phyloP scores from a whole-genome alignment of 2,329 filamentous ascomycete species.

The Alternaria brassicicola region DNA sequence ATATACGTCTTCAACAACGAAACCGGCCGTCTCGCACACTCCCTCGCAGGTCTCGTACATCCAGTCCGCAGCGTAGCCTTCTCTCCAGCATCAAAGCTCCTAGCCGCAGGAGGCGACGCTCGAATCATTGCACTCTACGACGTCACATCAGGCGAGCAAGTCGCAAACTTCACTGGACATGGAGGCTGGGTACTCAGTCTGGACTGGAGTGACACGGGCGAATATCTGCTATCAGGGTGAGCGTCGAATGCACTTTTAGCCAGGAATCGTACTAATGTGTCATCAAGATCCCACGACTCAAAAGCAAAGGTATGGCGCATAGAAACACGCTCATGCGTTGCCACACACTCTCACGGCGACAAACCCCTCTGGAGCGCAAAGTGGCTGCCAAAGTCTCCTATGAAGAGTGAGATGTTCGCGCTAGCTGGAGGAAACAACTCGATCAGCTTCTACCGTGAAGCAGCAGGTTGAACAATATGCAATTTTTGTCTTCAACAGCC shows the following conservation, averaged over 20 bases:
- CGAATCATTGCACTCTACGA: slow-evolving; percentile 91
- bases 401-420: slow-evolving; percentile 51
- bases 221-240: slow-evolving; percentile 83
- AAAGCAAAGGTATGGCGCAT: slow-evolving; percentile 97
- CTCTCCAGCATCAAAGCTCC: slow-evolving; percentile 80
- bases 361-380: slow-evolving; percentile 49
- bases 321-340: slow-evolving; percentile 81
- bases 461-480: slow-evolving; percentile 41
- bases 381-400: slow-evolving; percentile 47
- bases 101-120: slow-evolving; percentile 90
- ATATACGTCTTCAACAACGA: slow-evolving; percentile 97
- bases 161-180: slow-evolving; percentile 81
- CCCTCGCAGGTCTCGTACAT: slow-evolving; percentile 83
- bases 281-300: slow-evolving; percentile 77
- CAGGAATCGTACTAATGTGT: background rate
- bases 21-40: slow-evolving; percentile 82
- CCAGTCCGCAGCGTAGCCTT: slow-evolving; percentile 86
- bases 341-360: slow-evolving; percentile 87
- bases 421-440: slow-evolving; percentile 46
- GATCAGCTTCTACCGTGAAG: slow-evolving; percentile 50
- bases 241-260: slow-evolving; percentile 20
- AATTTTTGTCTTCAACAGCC: background rate
- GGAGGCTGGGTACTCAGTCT: slow-evolving; percentile 87
- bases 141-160: slow-evolving; percentile 87
- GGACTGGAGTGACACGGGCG: slow-evolving; percentile 92